Base-by-base conservation (phyloP, 106 monocot species). In the Agapanthus africanus region DNA sequence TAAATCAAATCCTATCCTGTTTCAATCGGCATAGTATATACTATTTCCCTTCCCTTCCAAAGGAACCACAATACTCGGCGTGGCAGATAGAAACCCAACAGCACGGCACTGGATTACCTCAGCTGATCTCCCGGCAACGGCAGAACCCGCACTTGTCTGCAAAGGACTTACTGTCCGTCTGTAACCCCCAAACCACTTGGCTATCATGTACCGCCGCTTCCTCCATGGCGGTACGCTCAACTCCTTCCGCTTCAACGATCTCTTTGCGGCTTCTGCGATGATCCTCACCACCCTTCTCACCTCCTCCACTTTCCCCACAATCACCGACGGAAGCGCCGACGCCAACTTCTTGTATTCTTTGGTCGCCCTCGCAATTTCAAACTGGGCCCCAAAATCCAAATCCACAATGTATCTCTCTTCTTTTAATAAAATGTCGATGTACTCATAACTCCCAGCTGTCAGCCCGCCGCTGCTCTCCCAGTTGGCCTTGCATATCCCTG, bases 101-200 rank as follows among this genome's bases (percentile, higher is more conserved):
- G n/a, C n/a, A n/a, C n/a, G n/a, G n/a, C n/a, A n/a, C n/a, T n/a
- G n/a, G n/a, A n/a, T n/a, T n/a, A n/a, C n/a, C n/a, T n/a, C n/a
- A n/a, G n/a, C n/a, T n/a, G n/a, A n/a, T n/a, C n/a, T n/a, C n/a
- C n/a, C n/a, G n/a, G n/a, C n/a, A n/a, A n/a, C n/a, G n/a, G n/a
- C n/a, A n/a, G n/a, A n/a, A n/a, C n/a, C n/a, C n/a, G n/a, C n/a
- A n/a, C n/a, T n/a, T n/a, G n/a, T n/a, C n/a, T n/a, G n/a, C n/a
- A n/a, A n/a, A n/a, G n/a, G n/a, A n/a, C n/a, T n/a, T n/a, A n/a
- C n/a, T n/a, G n/a, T n/a, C n/a, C n/a, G n/a, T n/a, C n/a, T n/a
- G n/a, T n/a, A n/a, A n/a, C n/a, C 75, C 7, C 90, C 90, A 33
- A 94, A 76, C 94, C 94, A 94, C 74, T 94, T 94, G 35, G 84